Percentiles rank a stretch among this genome's conserved stretches.
Conservation (phyloP, 176 grass and related monocot species). For the Aegilops longissima region DNA sequence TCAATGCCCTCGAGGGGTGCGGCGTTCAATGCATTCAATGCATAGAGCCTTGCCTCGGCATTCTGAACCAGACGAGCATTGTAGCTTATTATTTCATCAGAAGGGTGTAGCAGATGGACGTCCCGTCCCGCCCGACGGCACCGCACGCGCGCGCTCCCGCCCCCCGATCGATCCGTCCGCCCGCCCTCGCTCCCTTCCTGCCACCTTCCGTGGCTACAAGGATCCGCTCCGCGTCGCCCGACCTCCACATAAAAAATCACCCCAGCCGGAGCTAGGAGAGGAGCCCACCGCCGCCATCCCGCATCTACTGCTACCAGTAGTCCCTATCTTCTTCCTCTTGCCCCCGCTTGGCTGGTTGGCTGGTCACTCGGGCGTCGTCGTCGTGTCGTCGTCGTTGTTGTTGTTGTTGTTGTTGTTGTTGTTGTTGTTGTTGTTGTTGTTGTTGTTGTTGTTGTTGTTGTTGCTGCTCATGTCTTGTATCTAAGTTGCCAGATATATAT, state of each 20-base stretch:
- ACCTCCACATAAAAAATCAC: background rate
- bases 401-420: no score
- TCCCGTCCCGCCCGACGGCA: background rate
- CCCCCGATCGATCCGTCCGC: background rate
- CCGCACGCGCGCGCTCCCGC: background rate
- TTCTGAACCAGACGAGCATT: no score
- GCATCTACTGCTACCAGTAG: background rate
- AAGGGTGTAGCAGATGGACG: no score
- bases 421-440: no score
- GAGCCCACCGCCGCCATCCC: conserved; percentile 18
- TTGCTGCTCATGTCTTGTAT: no score
- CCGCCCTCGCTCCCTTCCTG: background rate
- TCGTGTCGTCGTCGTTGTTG: no score
- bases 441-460: no score
- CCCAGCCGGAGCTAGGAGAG: background rate
- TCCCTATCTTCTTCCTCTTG: conserved; percentile 14
- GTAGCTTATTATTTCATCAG: no score
- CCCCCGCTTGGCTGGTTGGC: conserved; percentile 14
- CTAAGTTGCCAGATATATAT: no score
- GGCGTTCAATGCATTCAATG: no score
- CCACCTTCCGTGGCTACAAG: background rate
- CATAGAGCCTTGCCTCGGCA: no score
- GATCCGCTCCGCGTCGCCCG: conserved; percentile 3
- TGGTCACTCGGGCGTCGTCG: background rate
- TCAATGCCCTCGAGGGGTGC: no score